A percentile compares a stretch with the other conserved stretches of the same genome.
These are phyloP conservation scores for Cicer judaicum DNA, from an alignment of 306 rosid species.

Conservation along the genomic window DNA sequence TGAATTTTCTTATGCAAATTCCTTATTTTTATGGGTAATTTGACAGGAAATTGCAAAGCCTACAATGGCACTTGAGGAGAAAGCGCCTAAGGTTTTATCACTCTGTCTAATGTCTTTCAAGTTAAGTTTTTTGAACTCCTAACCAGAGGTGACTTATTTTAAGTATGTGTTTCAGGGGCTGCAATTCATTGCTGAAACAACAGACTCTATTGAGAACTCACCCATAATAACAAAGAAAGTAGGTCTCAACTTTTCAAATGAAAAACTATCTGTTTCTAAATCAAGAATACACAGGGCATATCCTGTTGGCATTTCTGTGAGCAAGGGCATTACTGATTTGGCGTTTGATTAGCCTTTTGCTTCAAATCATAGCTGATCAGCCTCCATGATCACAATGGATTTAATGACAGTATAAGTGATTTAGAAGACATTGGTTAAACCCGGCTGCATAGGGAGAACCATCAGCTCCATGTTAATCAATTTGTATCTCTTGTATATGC, in stretches of 20 bases:
- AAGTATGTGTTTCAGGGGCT: slow-evolving; percentile 45
- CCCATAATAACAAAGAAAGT: slow-evolving; percentile 33
- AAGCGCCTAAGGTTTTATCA: slow-evolving; percentile 42
- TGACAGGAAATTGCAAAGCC: slow-evolving; percentile 41
- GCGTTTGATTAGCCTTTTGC: slow-evolving; percentile 39
- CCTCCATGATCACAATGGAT: slow-evolving; percentile 6
- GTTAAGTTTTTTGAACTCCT: not conserved
- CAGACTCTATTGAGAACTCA: slow-evolving; percentile 38
- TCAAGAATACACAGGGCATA: slow-evolving; percentile 50
- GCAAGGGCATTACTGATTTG: slow-evolving; percentile 41
- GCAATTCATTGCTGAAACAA: slow-evolving; percentile 51
- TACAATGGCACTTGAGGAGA: slow-evolving; percentile 33
- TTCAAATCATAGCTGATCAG: slow-evolving; percentile 24
- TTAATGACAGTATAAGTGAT: slow-evolving; percentile 29
- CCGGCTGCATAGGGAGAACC: not conserved
- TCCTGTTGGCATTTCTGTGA: slow-evolving; percentile 42
- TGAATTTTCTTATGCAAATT: slow-evolving; percentile 20
- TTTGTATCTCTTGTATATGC: slow-evolving; percentile 11
- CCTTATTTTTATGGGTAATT: slow-evolving; percentile 11
- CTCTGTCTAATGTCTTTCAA: not conserved
- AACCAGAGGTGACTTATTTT: slow-evolving; percentile 12
- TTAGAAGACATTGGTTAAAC: not conserved
- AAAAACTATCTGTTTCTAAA: slow-evolving; percentile 39
- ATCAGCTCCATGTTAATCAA: not conserved
- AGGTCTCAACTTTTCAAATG: slow-evolving; percentile 40